Base-by-base conservation (phyloP, 164 flowering plant genomes). In the Protea cynaroides region DNA sequence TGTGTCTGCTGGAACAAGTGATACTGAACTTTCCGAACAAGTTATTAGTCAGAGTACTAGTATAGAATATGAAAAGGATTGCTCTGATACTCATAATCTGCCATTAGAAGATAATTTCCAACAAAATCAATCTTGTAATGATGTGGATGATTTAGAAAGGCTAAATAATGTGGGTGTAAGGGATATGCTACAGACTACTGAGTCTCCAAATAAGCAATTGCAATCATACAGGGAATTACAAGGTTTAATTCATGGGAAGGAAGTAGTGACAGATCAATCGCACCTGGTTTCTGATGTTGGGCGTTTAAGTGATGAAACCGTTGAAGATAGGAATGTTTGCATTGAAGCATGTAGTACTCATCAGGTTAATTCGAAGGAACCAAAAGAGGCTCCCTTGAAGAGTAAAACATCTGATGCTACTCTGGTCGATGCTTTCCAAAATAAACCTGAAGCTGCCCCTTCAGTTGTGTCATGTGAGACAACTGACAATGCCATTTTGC, bases 371-470 rank as follows among this genome's bases (percentile, higher is more conserved):
- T 22, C 71, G 24, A 18, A 60, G 60, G 74, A 61, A 60, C 29
- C 46, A 68, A 65, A 43, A 55, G 75, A 70, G 49, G 22, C 34
- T 58, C 58, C 59, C 14, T 22, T 68, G 64, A 57, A 34, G 61
- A 58, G 10, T 52, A 69, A 57, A 44, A 15, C 29, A 25, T 52
- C 62, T 65, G 68, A 67, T 64, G 68, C 54, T 40, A 57, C 12
- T 68, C 50, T 51, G 61, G 59, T 60, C 63, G 78, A 24, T 70
- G 71, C 72, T 61, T 25, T 59, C 49, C 40, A 47, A 47, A 49
- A 62, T 57, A 59, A 60, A 56, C 47, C 52, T 61, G 68, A 57
- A 62, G 60, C 66, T 77, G 34, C 58, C 17, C 56, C 67, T 56
- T 38, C 52, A 2, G 8, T 50, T 63, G 68, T 36, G 56, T 59